A percentile compares a stretch with the other conserved stretches of the same genome.
These are phyloP conservation scores for Jatropha multifida DNA, from an alignment of 441 rosid species.

Conservation along the genomic window DNA sequence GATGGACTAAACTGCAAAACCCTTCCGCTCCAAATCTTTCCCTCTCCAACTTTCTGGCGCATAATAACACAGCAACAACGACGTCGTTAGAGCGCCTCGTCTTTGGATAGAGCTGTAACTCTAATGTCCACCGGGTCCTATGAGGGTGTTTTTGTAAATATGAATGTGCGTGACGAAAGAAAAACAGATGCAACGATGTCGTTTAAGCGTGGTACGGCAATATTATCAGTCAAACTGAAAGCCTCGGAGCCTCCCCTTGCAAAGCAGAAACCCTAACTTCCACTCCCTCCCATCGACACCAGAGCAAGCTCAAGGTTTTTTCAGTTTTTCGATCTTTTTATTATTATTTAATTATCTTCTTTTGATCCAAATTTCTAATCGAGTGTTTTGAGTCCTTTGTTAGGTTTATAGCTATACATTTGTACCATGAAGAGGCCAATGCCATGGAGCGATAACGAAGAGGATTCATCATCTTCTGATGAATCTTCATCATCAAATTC, in stretches of 20 bases:
- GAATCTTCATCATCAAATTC: conserved; percentile 60
- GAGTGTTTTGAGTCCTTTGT: not conserved
- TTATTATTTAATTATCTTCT: not conserved
- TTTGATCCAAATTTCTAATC: not conserved
- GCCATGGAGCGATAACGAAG: conserved; percentile 65
- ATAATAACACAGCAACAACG: not conserved
- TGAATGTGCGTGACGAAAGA: not conserved
- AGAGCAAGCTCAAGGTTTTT: not conserved
- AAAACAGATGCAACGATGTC: not conserved
- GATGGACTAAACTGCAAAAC: not conserved
- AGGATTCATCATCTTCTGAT: conserved; percentile 43
- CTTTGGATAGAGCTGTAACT: no score
- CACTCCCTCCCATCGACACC: not conserved
- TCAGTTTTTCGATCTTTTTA: not conserved
- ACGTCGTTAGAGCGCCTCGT: no score
- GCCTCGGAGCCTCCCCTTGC: not conserved
- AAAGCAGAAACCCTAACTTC: not conserved
- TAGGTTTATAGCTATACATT: not conserved
- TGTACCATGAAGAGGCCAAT: conserved; percentile 62
- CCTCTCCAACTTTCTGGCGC: not conserved
- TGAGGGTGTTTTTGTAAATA: conserved; percentile 11
- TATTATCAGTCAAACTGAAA: not conserved
- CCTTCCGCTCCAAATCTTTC: not conserved
- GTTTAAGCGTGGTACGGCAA: not conserved
- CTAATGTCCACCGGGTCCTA: no score